Base-by-base conservation (phyloP, 2,329 filamentous ascomycete species). In the Botryosphaeria dothidea region DNA sequence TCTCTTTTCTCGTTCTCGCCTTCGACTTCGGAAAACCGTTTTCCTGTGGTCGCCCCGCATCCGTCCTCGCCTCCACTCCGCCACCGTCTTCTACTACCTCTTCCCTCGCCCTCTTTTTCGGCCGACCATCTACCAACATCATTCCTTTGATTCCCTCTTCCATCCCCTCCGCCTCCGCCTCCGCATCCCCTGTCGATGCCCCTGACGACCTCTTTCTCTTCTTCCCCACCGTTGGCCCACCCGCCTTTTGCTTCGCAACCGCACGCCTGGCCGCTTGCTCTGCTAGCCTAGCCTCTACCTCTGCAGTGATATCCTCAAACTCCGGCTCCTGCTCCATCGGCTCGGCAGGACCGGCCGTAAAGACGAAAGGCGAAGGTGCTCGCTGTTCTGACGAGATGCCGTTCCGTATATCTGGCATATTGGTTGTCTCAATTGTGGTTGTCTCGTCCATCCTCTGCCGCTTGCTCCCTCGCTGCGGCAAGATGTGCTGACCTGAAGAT, bases 291-390 rank as follows among this genome's bases (percentile, higher is more conserved):
- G 41, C 51, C 13, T 64, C 52, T 9, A 64, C 62, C n/a, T 58
- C 62, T 11, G 29, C 43, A 41, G 41, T 64, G 25, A 64, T 64
- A 13, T 64, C 62, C 17, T 57, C 62, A n/a, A 57, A 64, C 9
- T 58, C 62, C 15, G 25, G 36, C 21, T 9, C 15, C 51, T 13
- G 43, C n/a, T 54, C 36, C 3, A 17, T 43, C 2, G 13, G n/a
- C 13, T 21, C n/a, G 29, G 19, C 21, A 13, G 11, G 2, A 15
- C 23, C 19, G 43, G 19, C 9, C 23, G 31, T 8, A 31, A 15
- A 29, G 27, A 29, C 8, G n/a, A 31, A 23, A 1, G 23, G 41
- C 7, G 23, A 5, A 5, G 25, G 19, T 1, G 23, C 17, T 34
- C 19, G 23, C 13, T 34, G 31, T 11, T 34, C 31, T 3, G 13